Evolutionary conservation across 1,139 yeast species (phyloP), one percentile per base, ranked within the genome.

Genomic region (Debaryomyces subglobosus): DNA sequence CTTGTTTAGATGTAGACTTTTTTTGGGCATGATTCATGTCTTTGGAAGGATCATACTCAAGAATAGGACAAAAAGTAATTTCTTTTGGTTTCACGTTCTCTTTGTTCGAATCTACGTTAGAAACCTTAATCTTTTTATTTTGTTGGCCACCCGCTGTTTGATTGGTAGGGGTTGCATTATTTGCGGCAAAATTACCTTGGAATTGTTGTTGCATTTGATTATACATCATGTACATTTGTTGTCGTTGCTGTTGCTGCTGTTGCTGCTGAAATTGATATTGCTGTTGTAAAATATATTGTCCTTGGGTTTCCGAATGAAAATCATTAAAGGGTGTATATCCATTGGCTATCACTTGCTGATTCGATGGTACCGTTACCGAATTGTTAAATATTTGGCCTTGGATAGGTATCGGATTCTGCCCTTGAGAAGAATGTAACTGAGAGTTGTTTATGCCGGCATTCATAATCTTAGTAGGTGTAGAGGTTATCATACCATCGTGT

Each of bases 1-100:
- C 56, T 20, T 59, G 56, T 44, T 61, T 61, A 21, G 55, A 44
- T 10, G 52, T 32, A 32, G 50, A 48, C 43, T 55, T 54, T 38
- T 53, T 41, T 38, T 54, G 58, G 24, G 44, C n/a, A n/a, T 34
- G 23, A 9, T 58, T 59, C 8, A 61, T 53, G 46, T 71, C 72
- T 48, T 67, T 69, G 8, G 75, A 71, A 5, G 78, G 78, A 52
- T 73, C 77, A 49, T 73, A 73, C 39, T 66, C 78, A 45, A 73
- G 58, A 50, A 73, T 72, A 3, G 78, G 78, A 20, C 77, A 76
- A 55, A 73, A 73, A 33, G 65, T 72, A 43, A 72, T 69, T 44
- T 69, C 68, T 45, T 60, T 69, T 4, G 65, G 67, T 46, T 62
- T 64, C 32, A 53, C 15, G 44, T 58, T 60, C 25, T 61, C 64